phyloP scores from a whole-genome alignment of 306 rosid species.

The Acacia crassicarpa region DNA sequence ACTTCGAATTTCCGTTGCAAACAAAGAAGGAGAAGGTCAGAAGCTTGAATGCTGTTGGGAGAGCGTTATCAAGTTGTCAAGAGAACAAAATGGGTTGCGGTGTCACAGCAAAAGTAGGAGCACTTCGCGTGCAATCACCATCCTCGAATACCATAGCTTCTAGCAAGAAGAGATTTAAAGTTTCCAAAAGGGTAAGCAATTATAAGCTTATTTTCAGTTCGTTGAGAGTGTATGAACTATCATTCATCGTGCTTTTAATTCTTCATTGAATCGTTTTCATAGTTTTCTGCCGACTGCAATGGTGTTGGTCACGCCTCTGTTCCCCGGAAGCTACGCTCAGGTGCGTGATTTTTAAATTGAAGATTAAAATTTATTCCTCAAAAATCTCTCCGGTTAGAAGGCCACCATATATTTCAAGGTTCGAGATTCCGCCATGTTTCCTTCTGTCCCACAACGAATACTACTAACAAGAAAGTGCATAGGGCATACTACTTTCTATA shows the following conservation, averaged over 20 bases:
- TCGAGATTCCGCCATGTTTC: conserved; percentile 32
- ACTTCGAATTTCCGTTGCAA: conserved; percentile 43
- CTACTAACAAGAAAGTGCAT: not conserved
- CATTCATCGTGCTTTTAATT: not conserved
- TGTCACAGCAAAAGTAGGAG: conserved; percentile 43
- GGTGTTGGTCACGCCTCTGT: conserved; percentile 67
- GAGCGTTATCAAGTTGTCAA: conserved; percentile 33
- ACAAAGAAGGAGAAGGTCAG: conserved; percentile 65
- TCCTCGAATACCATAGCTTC: conserved; percentile 25
- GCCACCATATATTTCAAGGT: conserved; percentile 28
- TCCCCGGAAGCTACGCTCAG: conserved; percentile 85
- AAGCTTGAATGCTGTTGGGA: conserved; percentile 55
- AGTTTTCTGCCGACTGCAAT: conserved; percentile 56
- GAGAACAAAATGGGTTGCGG: conserved; percentile 51
- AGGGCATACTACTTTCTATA: conserved; percentile 23
- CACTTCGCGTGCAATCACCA: conserved; percentile 25
- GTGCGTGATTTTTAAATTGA: conserved; percentile 42
- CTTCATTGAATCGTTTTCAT: conserved; percentile 8
- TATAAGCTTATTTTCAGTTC: not conserved
- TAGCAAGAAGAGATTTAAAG: conserved; percentile 45
- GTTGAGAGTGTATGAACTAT: not conserved
- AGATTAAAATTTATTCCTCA: conserved; percentile 4
- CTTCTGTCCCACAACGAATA: not conserved
- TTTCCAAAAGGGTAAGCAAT: conserved; percentile 47
- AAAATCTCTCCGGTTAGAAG: conserved; percentile 26